Evolutionary conservation across 805 yeast genomes (phyloP), one percentile per base, ranked within the genome.

Genomic region (Zygosaccharomyces bailii): DNA sequence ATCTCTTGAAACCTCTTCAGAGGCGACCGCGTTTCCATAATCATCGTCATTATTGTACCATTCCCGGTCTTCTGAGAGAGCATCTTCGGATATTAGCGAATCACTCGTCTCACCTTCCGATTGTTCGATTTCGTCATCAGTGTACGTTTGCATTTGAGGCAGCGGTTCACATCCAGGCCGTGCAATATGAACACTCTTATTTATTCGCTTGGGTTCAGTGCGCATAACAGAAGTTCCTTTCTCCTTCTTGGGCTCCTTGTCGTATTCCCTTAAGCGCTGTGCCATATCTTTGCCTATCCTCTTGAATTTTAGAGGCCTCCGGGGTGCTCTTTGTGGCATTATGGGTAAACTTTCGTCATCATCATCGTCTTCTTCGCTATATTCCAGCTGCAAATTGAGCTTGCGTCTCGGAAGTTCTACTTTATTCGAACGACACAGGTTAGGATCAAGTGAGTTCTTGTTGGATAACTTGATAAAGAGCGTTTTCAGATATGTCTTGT

Each of bases 21-120:
- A 37, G 3, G 32, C 14, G 5, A 44, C 54, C 7, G 43, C 44
- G 33, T 56, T 55, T 1, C 63, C 63, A 37, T 55, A 56, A 39
- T 59, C 62, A 39, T 61, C 66, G 41, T 62, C 65, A 46, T 56
- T 45, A 41, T 59, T 54, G 36, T 62, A 62, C 67, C 66, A 62
- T 37, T 56, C 62, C n/a, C 59, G 48, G 19, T 61, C 67, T 21
- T 57, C 60, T 4, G 45, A 46, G 9, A 54, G 24, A 7, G 42
- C 25, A n/a, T 43, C 40, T 21, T 39, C 51, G 6, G 40, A 25
- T 6, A 6, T 29, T 5, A n/a, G 17, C 14, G 43, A 43, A 7
- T 14, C 35, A 11, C 14, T 7, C 2, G 34, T 17, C 11, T 39
- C 32, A 19, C 13, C 42, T 17, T 18, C 40, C 11, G 34, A 18